Base-by-base conservation (phyloP, 768 basidiomycete species). In the Hygrocybe punicea region DNA sequence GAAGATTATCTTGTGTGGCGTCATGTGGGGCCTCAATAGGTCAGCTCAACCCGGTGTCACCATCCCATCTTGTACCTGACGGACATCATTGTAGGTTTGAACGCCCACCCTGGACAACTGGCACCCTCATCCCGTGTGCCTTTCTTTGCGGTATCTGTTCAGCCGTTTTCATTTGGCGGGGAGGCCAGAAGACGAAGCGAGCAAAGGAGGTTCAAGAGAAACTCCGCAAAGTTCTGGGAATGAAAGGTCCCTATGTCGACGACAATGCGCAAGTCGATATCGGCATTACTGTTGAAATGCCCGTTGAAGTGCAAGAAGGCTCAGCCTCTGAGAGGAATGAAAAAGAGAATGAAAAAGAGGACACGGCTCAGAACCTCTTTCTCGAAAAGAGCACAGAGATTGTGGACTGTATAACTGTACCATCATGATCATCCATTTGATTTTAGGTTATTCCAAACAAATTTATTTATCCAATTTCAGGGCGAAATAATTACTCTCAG, bases 21-120 rank as follows among this genome's bases (percentile, higher is more conserved):
- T 80, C 45, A 91, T 92, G 89, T 93, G 91, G 91, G 79, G 84
- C 7, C 63, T 92, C 64, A 82, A 91, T 63, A 76, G 87, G 79
- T 84, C 61, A 60, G 68, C 13, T 11, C 56, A 17, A 56, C 19
- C 42, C 17, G 23, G 29, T 23, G 45, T 37, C 36, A 29, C 29
- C 23, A 11, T 40, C 42, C 11, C 40, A 29, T 14, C 10, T 16
- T 46, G 36, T 33, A 19, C 51, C 44, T 34, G 13, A 6, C 4
- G 42, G 24, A 9, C 6, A 19, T 40, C n/a, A 53, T 17, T 24
- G 58, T 44, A 83, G 81, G 25, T 86, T 86, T 63, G 61, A 79
- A 56, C 79, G 87, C n/a, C 86, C 86, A 2, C 78, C 84, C 2
- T 88, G 86, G 86, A 81, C 78, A 48, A 86, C 85, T 7, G 83